A percentile compares a stretch with the other conserved stretches of the same genome.
These are phyloP conservation scores for Casuarina cunninghamiana DNA, from an alignment of 306 rosid genomes.

Conservation along the genomic window DNA sequence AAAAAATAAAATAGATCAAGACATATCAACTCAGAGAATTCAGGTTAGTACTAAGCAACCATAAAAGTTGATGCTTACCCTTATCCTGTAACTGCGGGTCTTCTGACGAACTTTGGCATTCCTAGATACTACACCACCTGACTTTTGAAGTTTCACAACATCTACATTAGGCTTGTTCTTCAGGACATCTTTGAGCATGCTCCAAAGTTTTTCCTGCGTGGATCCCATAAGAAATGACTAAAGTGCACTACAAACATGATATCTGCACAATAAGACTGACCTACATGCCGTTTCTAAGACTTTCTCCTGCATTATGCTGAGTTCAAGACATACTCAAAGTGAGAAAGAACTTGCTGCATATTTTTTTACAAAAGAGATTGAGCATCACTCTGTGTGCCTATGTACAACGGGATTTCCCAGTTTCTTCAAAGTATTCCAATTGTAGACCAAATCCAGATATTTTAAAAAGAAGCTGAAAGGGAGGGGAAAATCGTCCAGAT, in stretches of 20 bases:
- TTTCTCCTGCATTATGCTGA: not conserved
- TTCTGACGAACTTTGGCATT: conserved; percentile 73
- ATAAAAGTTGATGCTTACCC: conserved; percentile 46
- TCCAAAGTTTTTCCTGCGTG: conserved; percentile 84
- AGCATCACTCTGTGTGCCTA: not conserved
- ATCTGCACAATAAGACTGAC: not conserved
- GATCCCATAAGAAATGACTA: conserved; percentile 23
- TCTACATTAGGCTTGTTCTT: conserved; percentile 81
- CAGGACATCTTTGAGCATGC: conserved; percentile 84
- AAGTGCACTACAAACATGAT: not conserved
- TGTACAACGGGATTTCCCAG: too few species aligned
- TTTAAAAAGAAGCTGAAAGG: not conserved
- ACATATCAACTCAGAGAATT: not conserved
- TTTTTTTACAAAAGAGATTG: not conserved
- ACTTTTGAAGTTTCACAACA: conserved; percentile 93
- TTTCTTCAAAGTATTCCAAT: not conserved
- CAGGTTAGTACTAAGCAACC: not conserved
- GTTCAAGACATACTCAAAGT: not conserved
- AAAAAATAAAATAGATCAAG: not conserved
- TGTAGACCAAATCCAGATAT: not conserved
- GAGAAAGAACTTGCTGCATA: not conserved
- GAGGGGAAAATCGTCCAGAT: not conserved
- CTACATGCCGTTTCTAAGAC: not conserved
- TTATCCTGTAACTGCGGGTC: conserved; percentile 75
- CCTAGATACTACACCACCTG: conserved; percentile 96